Evolutionary conservation across 2,329 filamentous ascomycete genomes (phyloP).

Genomic region (Furcasterigmium furcatum): DNA sequence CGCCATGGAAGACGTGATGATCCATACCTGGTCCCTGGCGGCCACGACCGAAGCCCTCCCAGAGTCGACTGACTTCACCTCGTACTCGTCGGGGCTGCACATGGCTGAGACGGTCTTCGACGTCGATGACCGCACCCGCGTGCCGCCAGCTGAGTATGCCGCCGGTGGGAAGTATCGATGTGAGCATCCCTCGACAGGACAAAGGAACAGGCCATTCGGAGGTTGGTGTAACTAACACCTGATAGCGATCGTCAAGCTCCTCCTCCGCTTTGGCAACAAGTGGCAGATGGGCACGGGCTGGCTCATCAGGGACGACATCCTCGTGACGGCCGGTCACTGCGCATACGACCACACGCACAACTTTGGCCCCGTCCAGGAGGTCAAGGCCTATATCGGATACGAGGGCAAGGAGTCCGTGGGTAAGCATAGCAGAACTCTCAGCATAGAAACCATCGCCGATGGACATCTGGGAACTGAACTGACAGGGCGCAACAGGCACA

Average conservation of each 20-base stretch:
- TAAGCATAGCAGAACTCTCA: not conserved
- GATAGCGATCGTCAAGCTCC: slow-evolving; percentile 5
- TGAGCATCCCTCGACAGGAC: too few relatives aligned
- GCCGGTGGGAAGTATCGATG: too few relatives aligned
- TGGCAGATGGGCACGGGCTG: slow-evolving; percentile 18
- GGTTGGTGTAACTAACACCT: too few relatives aligned
- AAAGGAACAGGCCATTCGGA: too few relatives aligned
- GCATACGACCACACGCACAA: slow-evolving; percentile 17
- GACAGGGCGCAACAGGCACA: not conserved
- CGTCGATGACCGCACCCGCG: too few relatives aligned
- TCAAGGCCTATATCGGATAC: slow-evolving; percentile 30
- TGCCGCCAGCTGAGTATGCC: too few relatives aligned
- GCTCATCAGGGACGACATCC: slow-evolving; percentile 14
- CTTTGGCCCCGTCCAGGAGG: slow-evolving; percentile 15
- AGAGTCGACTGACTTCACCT: too few relatives aligned
- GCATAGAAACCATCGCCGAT: not conserved
- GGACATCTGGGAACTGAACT: not conserved
- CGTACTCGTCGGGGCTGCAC: too few relatives aligned
- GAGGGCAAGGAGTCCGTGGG: slow-evolving; percentile 10
- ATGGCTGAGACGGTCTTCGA: too few relatives aligned
- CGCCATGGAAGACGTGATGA: too few relatives aligned
- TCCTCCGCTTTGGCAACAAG: slow-evolving; percentile 8
- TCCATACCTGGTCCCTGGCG: too few relatives aligned
- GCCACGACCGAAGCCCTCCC: too few relatives aligned
- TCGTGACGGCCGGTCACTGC: slow-evolving; percentile 17